Evolutionary conservation across 2,329 filamentous ascomycete species (phyloP).

Genomic region (Verticillium zaregamsianum): DNA sequence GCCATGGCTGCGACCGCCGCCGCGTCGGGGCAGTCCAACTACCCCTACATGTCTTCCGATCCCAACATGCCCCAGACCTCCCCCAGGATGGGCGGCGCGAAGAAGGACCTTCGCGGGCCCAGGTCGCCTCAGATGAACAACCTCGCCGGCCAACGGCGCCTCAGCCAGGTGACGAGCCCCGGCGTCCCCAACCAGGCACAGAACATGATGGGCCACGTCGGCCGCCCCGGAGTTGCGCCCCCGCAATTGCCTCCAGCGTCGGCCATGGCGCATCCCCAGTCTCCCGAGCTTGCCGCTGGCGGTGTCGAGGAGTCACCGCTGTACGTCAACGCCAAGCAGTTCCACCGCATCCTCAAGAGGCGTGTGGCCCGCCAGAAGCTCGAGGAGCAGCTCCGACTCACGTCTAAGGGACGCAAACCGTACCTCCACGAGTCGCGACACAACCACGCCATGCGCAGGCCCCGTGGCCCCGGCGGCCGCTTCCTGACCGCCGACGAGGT

Average conservation of each 20-base stretch:
- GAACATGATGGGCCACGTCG: constrained; percentile 69
- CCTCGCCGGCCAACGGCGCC: constrained; percentile 56
- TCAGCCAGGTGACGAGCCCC: constrained; percentile 76
- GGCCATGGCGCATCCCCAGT: constrained; percentile 65
- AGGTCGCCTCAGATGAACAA: constrained; percentile 71
- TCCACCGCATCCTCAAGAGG: constrained; percentile 93
- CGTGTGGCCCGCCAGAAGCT: constrained; percentile 89
- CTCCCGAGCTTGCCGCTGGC: constrained; percentile 71
- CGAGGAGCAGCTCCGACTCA: constrained; percentile 86
- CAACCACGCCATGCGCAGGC: constrained; percentile 96
- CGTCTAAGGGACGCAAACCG: constrained; percentile 92
- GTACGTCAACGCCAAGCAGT: constrained; percentile 98
- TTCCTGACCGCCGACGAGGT: constrained; percentile 97
- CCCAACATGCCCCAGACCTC: constrained; percentile 66
- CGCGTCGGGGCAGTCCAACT: constrained; percentile 70
- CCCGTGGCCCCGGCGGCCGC: constrained; percentile 86
- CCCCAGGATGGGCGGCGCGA: constrained; percentile 71
- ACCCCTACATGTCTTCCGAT: constrained; percentile 70
- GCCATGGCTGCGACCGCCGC: constrained; percentile 91
- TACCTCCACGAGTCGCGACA: constrained; percentile 97
- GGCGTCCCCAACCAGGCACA: constrained; percentile 64
- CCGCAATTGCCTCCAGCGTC: constrained; percentile 60
- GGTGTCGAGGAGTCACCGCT: constrained; percentile 85
- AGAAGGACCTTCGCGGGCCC: constrained; percentile 67
- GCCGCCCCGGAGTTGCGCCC: constrained; percentile 46